Evolutionary conservation across 2,329 filamentous ascomycete species (phyloP).

Genomic region (Penicillium frequentans): DNA sequence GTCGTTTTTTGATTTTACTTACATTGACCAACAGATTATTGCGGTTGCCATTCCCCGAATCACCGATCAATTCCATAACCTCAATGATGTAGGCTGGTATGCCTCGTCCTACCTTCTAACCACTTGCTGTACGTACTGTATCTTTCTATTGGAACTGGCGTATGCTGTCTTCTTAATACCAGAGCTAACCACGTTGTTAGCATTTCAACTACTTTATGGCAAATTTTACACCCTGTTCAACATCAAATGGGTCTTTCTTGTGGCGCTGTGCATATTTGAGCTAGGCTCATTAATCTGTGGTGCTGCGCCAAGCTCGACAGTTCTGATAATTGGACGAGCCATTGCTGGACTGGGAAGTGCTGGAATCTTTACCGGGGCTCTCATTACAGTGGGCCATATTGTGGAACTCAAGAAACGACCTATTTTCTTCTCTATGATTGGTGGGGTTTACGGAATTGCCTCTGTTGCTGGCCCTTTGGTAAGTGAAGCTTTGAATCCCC

Average conservation of each 20-base stretch:
- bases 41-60: background rate
- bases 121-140: conserved; percentile 12
- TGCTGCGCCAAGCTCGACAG: conserved; percentile 27
- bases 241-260: conserved; percentile 36
- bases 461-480: background rate
- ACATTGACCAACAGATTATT: background rate
- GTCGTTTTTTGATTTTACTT: background rate
- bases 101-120: conserved; percentile 33
- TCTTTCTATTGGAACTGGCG: background rate
- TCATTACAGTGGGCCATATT: conserved; percentile 33
- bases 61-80: background rate
- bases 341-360: conserved; percentile 33
- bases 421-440: conserved; percentile 18
- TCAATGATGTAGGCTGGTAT: conserved; percentile 4
- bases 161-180: background rate
- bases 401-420: conserved; percentile 32
- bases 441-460: background rate
- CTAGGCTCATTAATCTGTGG: conserved; percentile 34
- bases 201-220: background rate
- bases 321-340: conserved; percentile 36
- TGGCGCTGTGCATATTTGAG: conserved; percentile 36
- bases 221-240: conserved; percentile 30
- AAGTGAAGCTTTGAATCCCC: background rate
- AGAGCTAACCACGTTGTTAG: background rate
- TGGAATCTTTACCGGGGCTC: conserved; percentile 32